Percentiles rank a stretch among this genome's conserved stretches.
These are phyloP conservation scores for Ligustrum vulgare DNA, from an alignment of 257 asterid species.

Conservation along the genomic window DNA sequence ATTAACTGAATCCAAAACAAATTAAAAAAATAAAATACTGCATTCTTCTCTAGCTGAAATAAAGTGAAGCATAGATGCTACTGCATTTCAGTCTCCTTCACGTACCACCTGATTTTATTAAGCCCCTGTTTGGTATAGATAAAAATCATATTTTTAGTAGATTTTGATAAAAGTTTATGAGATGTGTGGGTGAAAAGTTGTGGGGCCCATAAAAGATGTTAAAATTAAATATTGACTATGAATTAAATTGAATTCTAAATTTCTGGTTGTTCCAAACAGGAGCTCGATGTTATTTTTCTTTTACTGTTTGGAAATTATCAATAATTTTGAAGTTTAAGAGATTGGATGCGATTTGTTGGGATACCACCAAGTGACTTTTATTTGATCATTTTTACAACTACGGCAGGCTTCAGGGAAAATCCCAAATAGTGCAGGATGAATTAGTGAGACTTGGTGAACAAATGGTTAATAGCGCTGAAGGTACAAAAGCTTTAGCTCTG, in stretches of 20 bases:
- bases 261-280: too few species aligned
- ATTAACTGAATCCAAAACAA: slow-evolving; percentile 2
- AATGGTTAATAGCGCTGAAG: slow-evolving; percentile 91
- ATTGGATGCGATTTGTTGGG: slow-evolving; percentile 1
- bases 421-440: slow-evolving; percentile 95
- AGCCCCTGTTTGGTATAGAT: too few species aligned
- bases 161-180: too few species aligned
- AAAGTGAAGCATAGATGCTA: slow-evolving; percentile 7
- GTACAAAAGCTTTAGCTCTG: slow-evolving; percentile 91
- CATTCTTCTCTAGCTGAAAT: not conserved
- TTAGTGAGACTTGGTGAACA: slow-evolving; percentile 88
- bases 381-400: slow-evolving; percentile 13
- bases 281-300: not conserved
- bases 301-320: slow-evolving; percentile 2
- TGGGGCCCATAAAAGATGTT: too few species aligned
- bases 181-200: too few species aligned
- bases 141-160: too few species aligned
- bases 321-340: slow-evolving; percentile 1
- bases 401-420: slow-evolving; percentile 93
- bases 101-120: not conserved
- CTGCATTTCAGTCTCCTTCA: slow-evolving; percentile 14
- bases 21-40: not conserved
- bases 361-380: slow-evolving; percentile 9
- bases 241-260: too few species aligned
- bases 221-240: too few species aligned